Evolutionary conservation across 176 grass and related monocot species (phyloP).

Genomic region (Rhynchospora tenuis): DNA sequence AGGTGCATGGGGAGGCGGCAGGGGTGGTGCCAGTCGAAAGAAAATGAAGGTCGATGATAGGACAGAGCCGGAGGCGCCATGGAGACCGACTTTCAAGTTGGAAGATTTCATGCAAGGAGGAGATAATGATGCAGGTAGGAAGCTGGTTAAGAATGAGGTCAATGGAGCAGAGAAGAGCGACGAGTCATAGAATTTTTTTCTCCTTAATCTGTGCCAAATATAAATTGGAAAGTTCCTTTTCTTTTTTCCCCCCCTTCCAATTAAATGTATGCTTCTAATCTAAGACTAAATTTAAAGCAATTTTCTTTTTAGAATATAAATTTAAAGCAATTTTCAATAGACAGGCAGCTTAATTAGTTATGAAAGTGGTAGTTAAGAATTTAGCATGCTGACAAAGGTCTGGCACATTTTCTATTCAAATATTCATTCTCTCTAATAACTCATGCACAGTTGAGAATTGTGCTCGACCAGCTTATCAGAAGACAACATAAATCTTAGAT

Average conservation of each 20-base stretch:
- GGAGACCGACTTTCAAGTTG: conserved; percentile 3
- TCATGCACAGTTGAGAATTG: too few species aligned
- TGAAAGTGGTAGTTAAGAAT: too few species aligned
- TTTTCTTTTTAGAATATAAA: too few species aligned
- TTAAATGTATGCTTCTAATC: not conserved
- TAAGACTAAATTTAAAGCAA: not conserved
- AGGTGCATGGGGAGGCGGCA: not conserved
- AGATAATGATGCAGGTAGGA: not conserved
- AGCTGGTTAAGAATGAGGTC: not conserved
- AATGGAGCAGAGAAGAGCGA: not conserved
- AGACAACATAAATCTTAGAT: too few species aligned
- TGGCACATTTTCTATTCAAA: too few species aligned
- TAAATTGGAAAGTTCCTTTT: not conserved
- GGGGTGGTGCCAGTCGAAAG: not conserved
- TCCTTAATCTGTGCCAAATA: not conserved
- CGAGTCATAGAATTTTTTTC: not conserved
- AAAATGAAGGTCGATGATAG: not conserved
- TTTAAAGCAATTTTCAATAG: not conserved
- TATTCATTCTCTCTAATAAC: too few species aligned
- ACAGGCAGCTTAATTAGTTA: not conserved
- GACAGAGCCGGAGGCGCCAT: not conserved
- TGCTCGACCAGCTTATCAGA: too few species aligned
- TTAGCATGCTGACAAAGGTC: too few species aligned
- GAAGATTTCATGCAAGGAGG: conserved; percentile 20
- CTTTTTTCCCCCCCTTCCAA: not conserved